Conservation (phyloP, 2,329 filamentous ascomycete species). For the Chaetomiaceae sp. region DNA sequence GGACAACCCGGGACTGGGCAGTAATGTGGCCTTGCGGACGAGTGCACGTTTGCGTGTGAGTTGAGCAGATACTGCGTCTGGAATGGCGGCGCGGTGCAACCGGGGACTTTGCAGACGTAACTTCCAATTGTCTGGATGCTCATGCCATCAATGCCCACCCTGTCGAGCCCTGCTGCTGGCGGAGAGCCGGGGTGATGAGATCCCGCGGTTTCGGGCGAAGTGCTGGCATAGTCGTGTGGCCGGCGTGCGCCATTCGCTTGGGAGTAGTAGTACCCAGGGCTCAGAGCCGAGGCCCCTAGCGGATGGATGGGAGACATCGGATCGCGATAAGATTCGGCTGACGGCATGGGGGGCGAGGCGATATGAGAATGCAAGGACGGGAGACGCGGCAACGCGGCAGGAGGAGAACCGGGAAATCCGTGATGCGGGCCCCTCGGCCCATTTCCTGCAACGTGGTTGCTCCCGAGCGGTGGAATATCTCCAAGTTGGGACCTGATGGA, state of each 20-base stretch:
- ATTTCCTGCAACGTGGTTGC: conserved; percentile 26
- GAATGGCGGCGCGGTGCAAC: conserved; percentile 69
- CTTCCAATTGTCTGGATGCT: conserved; percentile 46
- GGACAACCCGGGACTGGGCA: conserved; percentile 59
- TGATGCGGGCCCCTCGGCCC: conserved; percentile 25
- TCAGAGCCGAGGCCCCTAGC: conserved; percentile 35
- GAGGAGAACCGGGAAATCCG: conserved; percentile 34
- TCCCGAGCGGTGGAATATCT: conserved; percentile 27
- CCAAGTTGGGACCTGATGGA: conserved; percentile 37
- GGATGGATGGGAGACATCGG: conserved; percentile 44
- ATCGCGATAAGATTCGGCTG: conserved; percentile 42
- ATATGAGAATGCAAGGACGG: conserved; percentile 35
- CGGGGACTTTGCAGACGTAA: conserved; percentile 56
- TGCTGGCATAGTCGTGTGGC: conserved; percentile 41
- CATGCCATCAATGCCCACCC: conserved; percentile 56
- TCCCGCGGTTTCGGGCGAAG: conserved; percentile 43
- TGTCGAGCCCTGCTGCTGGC: conserved; percentile 42
- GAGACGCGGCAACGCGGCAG: conserved; percentile 30
- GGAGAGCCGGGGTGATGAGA: conserved; percentile 33
- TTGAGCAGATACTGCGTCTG: conserved; percentile 75
- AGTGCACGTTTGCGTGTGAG: conserved; percentile 72
- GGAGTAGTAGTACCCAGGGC: conserved; percentile 36
- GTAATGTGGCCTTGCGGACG: conserved; percentile 60
- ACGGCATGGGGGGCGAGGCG: conserved; percentile 47
- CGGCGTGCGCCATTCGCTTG: conserved; percentile 33